A percentile compares a stretch with the other conserved stretches of the same genome.
Evolutionary conservation across 1,139 yeast genomes (phyloP).

Genomic region (Kurtzmaniella quercitrusa): DNA sequence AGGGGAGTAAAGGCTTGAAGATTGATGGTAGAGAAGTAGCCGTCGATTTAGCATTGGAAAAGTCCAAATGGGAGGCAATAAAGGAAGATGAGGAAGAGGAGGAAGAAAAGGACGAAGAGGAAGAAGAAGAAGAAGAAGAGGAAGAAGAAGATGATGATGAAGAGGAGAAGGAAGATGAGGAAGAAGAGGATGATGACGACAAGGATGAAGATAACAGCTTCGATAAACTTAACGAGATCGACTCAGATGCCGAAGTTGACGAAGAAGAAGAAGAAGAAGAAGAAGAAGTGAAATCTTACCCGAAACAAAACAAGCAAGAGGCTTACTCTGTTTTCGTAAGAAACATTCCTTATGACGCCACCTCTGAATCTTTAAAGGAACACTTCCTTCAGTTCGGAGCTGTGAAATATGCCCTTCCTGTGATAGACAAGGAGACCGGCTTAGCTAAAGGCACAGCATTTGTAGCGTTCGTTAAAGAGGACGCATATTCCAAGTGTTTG

Average conservation of each 20-base stretch:
- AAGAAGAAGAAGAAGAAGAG: constrained; percentile 21
- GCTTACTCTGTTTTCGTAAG: constrained; percentile 76
- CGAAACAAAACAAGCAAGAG: constrained; percentile 58
- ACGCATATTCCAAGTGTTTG: constrained; percentile 64
- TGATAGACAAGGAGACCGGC: constrained; percentile 79
- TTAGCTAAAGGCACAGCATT: constrained; percentile 93
- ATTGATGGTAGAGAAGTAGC: constrained; percentile 91
- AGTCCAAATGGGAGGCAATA: constrained; percentile 66
- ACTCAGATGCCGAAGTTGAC: constrained; percentile 25
- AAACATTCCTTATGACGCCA: constrained; percentile 93
- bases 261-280: constrained; percentile 23
- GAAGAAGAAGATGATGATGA: constrained; percentile 20
- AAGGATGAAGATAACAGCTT: constrained; percentile 28
- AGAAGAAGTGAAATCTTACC: constrained; percentile 27
- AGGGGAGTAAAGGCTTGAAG: constrained; percentile 66
- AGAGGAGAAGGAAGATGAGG: constrained; percentile 29
- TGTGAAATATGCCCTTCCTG: constrained; percentile 90
- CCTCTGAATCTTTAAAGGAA: constrained; percentile 66
- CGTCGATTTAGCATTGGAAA: constrained; percentile 90
- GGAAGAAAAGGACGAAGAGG: constrained; percentile 27
- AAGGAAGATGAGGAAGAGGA: constrained; percentile 39
- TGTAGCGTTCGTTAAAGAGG: constrained; percentile 71
- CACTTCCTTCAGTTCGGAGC: constrained; percentile 85
- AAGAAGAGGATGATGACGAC: no score
- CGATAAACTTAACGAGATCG: constrained; percentile 6